phyloP scores from a whole-genome alignment of 2,329 filamentous ascomycete species.

The Cercospora beticola region DNA sequence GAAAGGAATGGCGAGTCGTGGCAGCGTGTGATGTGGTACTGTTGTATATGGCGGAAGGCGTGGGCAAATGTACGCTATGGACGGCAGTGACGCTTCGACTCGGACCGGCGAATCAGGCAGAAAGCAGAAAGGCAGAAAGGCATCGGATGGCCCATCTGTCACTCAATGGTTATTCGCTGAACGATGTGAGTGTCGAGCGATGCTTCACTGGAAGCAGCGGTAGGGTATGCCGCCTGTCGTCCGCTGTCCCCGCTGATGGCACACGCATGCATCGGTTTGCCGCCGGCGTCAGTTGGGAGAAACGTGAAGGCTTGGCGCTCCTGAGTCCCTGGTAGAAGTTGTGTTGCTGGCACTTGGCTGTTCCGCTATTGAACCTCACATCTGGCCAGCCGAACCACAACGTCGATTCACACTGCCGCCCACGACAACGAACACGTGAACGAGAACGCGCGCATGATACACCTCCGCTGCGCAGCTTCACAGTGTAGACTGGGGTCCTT shows the following conservation, averaged over 20 bases:
- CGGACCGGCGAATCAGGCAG: background rate
- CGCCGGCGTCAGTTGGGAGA: background rate
- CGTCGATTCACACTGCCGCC: background rate
- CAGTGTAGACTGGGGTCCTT: conserved; percentile 6
- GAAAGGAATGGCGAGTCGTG: background rate
- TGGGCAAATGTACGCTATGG: background rate
- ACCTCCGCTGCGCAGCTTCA: background rate
- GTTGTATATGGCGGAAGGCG: background rate
- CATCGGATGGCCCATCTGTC: background rate
- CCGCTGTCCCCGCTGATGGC: background rate
- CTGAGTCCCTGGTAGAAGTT: background rate
- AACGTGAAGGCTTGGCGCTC: background rate
- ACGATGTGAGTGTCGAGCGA: background rate
- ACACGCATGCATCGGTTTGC: background rate
- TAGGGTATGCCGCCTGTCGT: background rate
- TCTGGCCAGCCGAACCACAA: background rate
- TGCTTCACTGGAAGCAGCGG: background rate
- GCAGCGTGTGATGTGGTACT: background rate
- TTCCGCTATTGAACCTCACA: conserved; percentile 5
- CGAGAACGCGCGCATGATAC: background rate
- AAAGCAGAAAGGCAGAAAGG: background rate
- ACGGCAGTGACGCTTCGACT: background rate
- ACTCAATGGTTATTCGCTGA: background rate
- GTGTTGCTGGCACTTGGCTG: conserved; percentile 3
- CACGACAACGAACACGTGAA: background rate